Evolutionary conservation across 225 moss, liverwort and hornwort genomes (phyloP).

Genomic region (Marchantia paleacea): DNA sequence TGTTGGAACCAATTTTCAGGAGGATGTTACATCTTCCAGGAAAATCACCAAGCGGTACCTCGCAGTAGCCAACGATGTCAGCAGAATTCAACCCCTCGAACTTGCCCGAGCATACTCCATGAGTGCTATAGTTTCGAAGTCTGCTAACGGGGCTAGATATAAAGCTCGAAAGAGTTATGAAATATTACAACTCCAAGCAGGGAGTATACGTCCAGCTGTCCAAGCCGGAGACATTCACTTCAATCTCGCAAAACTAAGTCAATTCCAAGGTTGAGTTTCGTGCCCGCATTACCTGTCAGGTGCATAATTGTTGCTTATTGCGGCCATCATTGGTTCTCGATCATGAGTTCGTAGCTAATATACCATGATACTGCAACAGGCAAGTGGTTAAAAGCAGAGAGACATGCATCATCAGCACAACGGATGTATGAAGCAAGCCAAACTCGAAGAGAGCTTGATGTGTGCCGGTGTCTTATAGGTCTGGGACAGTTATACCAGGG

Average conservation of each 20-base stretch:
- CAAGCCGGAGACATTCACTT: constrained; percentile 49
- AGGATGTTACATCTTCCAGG: constrained; percentile 39
- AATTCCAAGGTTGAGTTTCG: constrained; percentile 37
- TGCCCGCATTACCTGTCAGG: neutral
- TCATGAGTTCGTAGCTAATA: neutral
- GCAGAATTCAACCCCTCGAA: constrained; percentile 37
- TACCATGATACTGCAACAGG: constrained; percentile 18
- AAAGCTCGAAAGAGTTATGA: constrained; percentile 30
- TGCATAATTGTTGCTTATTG: neutral
- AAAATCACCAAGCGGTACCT: constrained; percentile 35
- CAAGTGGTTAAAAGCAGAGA: constrained; percentile 42
- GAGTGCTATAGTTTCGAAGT: constrained; percentile 39
- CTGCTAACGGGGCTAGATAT: constrained; percentile 23
- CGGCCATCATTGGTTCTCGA: neutral
- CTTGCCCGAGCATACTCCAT: constrained; percentile 44
- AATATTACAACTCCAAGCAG: constrained; percentile 22
- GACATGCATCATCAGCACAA: constrained; percentile 36
- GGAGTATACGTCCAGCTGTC: constrained; percentile 25
- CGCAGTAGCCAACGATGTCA: constrained; percentile 34
- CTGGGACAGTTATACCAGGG: constrained; percentile 48
- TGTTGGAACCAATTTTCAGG: constrained; percentile 18
- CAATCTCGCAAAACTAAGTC: constrained; percentile 29
- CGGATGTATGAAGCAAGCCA: constrained; percentile 40
- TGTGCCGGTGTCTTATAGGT: constrained; percentile 43
- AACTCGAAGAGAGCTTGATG: constrained; percentile 42